A percentile compares a stretch with the other conserved stretches of the same genome.
Conservation (phyloP, 2,329 filamentous ascomycete genomes). For the Penicillium fuscoglaucum region DNA sequence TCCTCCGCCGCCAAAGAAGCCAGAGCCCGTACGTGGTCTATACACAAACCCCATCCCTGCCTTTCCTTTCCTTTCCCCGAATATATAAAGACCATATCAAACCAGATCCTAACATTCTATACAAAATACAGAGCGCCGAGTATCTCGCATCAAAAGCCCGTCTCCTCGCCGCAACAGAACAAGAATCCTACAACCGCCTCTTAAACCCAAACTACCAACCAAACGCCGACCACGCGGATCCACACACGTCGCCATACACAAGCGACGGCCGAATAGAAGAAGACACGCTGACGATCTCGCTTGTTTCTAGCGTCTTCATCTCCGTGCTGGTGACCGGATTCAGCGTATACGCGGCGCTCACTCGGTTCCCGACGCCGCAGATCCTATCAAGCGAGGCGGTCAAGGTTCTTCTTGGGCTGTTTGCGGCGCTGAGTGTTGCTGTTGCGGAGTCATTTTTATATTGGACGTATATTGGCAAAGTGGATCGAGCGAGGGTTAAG, state of each 20-base stretch:
- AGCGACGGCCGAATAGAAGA: constrained; percentile 9
- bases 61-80: background rate
- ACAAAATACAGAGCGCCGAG: constrained; percentile 61
- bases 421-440: constrained; percentile 45
- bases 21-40: constrained; percentile 64
- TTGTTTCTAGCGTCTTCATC: constrained; percentile 87
- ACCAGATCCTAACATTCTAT: background rate
- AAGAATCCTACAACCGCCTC: constrained; percentile 79
- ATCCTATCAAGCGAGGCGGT: constrained; percentile 37
- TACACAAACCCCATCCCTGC: background rate
- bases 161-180: constrained; percentile 79
- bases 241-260: constrained; percentile 28
- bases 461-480: constrained; percentile 48
- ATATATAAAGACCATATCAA: background rate
- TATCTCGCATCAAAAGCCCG: constrained; percentile 86
- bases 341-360: constrained; percentile 47
- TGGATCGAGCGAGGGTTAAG: constrained; percentile 40
- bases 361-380: constrained; percentile 38
- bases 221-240: constrained; percentile 45
- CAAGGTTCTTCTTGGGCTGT: constrained; percentile 43
- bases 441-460: constrained; percentile 51
- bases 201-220: constrained; percentile 57
- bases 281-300: constrained; percentile 46
- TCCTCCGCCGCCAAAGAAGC: constrained; percentile 77
- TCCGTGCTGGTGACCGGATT: constrained; percentile 71